A percentile compares a stretch with the other conserved stretches of the same genome.
Conservation (phyloP, 2,329 filamentous ascomycete species). For the Pseudovirgaria hyperparasitica region DNA sequence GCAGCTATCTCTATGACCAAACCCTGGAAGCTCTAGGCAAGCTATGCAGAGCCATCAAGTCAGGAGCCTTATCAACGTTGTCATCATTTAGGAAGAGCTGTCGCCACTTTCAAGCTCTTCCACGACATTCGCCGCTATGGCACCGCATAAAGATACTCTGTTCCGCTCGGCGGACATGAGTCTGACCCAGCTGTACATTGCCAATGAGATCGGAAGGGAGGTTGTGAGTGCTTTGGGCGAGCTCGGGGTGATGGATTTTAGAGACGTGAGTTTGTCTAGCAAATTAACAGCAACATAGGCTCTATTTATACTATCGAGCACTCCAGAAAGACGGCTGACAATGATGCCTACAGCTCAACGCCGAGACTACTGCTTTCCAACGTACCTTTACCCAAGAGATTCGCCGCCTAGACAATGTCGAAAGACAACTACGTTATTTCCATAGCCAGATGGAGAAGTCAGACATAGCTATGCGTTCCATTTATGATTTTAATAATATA, state of each 20-base stretch:
- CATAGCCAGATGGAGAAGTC: constrained; percentile 92
- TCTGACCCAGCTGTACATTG: constrained; percentile 98
- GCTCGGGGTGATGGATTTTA: constrained; percentile 90
- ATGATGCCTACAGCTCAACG: constrained; percentile 83
- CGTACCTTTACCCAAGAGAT: constrained; percentile 97
- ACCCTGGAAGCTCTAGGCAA: too few species aligned
- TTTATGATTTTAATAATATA: constrained; percentile 80
- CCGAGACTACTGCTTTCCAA: constrained; percentile 87
- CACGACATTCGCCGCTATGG: constrained; percentile 37
- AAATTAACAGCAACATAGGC: too few species aligned
- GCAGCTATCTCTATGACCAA: too few species aligned
- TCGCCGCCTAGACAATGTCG: constrained; percentile 91
- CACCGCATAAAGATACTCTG: constrained; percentile 67
- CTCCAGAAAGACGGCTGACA: too few species aligned
- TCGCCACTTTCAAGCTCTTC: not conserved
- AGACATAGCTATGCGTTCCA: constrained; percentile 70
- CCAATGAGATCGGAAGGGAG: constrained; percentile 96
- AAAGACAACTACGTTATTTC: constrained; percentile 97
- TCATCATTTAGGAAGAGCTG: too few species aligned
- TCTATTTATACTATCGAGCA: too few species aligned
- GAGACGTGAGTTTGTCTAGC: constrained; percentile 64
- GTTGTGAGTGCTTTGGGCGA: constrained; percentile 94
- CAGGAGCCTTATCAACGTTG: too few species aligned
- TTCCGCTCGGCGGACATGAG: constrained; percentile 99
- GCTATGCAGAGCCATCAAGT: too few species aligned